A percentile compares a stretch with the other conserved stretches of the same genome.
Conservation (phyloP, 306 rosid genomes). For the Macrotyloma uniflorum region DNA sequence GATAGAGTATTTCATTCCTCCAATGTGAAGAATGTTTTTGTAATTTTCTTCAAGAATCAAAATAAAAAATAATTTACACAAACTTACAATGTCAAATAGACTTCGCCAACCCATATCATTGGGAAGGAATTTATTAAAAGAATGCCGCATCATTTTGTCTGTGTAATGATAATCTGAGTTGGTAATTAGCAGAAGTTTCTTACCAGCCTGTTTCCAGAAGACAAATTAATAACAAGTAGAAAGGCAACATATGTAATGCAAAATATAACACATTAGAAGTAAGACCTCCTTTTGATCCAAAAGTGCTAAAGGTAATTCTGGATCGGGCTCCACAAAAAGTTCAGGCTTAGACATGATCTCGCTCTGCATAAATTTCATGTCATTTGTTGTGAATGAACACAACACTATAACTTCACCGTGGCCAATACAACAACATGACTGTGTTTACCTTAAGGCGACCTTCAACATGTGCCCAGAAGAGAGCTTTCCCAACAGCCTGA, state of each 20-base stretch:
- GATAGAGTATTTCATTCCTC: constrained; percentile 9
- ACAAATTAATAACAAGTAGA: constrained; percentile 33
- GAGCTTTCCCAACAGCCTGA: constrained; percentile 98
- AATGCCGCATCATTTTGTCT: constrained; percentile 95
- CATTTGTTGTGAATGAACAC: constrained; percentile 32
- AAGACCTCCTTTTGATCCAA: constrained; percentile 96
- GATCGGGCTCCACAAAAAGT: constrained; percentile 95
- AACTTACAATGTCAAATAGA: constrained; percentile 93
- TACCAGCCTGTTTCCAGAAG: constrained; percentile 80
- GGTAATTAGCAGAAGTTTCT: constrained; percentile 92
- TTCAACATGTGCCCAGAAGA: constrained; percentile 97
- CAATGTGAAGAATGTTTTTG: constrained; percentile 8
- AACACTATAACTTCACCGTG: neutral
- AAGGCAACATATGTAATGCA: constrained; percentile 18
- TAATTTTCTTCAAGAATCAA: constrained; percentile 24
- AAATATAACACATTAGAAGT: constrained; percentile 11
- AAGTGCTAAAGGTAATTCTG: constrained; percentile 84
- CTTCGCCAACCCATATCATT: constrained; percentile 96
- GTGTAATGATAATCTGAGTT: constrained; percentile 94
- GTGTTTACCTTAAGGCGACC: constrained; percentile 89
- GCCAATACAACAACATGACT: constrained; percentile 16
- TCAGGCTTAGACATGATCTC: constrained; percentile 99
- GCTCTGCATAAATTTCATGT: constrained; percentile 63
- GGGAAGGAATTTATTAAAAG: constrained; percentile 94
- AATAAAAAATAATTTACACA: neutral